Conservation (phyloP, 768 basidiomycete genomes). For the Tylopilus plumbeoviolaceoides region DNA sequence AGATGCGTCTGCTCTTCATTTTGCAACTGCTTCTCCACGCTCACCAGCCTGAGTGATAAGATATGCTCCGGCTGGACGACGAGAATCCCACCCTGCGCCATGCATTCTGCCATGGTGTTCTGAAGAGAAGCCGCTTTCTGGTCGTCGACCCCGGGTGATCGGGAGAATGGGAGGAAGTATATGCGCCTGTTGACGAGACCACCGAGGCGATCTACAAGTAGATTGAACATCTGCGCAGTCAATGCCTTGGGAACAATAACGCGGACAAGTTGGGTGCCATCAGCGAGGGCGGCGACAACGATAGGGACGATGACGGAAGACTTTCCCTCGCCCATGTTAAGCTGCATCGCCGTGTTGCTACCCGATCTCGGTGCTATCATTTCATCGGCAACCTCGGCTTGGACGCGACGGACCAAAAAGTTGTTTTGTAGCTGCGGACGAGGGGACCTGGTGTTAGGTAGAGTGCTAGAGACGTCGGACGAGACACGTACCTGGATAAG, state of each 20-base stretch:
- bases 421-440: conserved; percentile 44
- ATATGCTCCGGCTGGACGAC: conserved; percentile 52
- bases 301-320: conserved; percentile 46
- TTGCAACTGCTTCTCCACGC: conserved; percentile 33
- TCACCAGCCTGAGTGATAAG: conserved; percentile 46
- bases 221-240: conserved; percentile 43
- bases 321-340: conserved; percentile 62
- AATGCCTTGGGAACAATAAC: conserved; percentile 48
- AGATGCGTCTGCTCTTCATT: not conserved
- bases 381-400: conserved; percentile 41
- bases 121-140: conserved; percentile 23
- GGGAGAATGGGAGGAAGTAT: conserved; percentile 48
- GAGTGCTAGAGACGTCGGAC: not conserved
- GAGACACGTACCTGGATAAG: conserved; percentile 38
- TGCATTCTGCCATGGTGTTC: conserved; percentile 37
- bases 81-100: conserved; percentile 38
- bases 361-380: conserved; percentile 41
- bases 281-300: conserved; percentile 35
- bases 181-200: conserved; percentile 44
- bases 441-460: not conserved
- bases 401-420: conserved; percentile 40
- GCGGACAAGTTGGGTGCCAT: conserved; percentile 42
- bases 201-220: conserved; percentile 40
- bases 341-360: conserved; percentile 40
- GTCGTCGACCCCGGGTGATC: conserved; percentile 27